These are phyloP conservation scores for Trichocomaceae sp. DNA, from an alignment of 2,329 filamentous ascomycete genomes.

Conservation along the genomic window DNA sequence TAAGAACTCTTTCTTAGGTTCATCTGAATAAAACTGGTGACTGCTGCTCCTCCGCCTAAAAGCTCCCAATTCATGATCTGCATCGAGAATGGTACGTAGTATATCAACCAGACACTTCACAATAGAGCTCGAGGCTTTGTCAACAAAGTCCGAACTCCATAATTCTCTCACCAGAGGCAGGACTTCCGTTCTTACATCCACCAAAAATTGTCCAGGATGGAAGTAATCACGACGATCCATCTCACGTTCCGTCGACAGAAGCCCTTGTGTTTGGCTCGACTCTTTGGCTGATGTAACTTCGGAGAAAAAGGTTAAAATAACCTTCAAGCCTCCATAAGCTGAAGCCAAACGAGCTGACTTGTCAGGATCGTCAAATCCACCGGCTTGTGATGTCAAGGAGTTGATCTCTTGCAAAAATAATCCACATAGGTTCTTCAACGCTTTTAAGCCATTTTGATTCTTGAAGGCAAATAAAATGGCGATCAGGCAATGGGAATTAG, in stretches of 20 bases:
- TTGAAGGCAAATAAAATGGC: constrained; percentile 84
- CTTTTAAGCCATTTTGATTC: constrained; percentile 66
- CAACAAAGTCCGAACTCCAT: constrained; percentile 79
- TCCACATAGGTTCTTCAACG: constrained; percentile 65
- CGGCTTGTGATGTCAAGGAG: constrained; percentile 39
- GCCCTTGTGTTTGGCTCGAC: constrained; percentile 55
- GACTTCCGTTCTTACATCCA: constrained; percentile 76
- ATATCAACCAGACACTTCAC: constrained; percentile 78
- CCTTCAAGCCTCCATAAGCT: constrained; percentile 62
- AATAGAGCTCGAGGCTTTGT: constrained; percentile 69
- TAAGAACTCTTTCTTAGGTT: constrained; percentile 47
- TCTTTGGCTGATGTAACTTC: constrained; percentile 74
- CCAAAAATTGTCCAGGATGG: constrained; percentile 66
- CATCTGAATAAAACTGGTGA: constrained; percentile 42
- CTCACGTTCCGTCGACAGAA: constrained; percentile 50
- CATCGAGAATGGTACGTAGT: constrained; percentile 67
- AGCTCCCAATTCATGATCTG: constrained; percentile 66
- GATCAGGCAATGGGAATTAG: constrained; percentile 51
- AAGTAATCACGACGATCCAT: constrained; percentile 56
- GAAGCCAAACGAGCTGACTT: constrained; percentile 41
- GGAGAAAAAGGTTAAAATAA: constrained; percentile 75
- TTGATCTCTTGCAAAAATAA: constrained; percentile 58
- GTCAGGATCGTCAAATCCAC: constrained; percentile 35
- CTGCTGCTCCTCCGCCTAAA: constrained; percentile 55
- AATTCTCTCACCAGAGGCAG: constrained; percentile 68